Conservation (phyloP, 148 eudicot genomes). For the Silene latifolia region DNA sequence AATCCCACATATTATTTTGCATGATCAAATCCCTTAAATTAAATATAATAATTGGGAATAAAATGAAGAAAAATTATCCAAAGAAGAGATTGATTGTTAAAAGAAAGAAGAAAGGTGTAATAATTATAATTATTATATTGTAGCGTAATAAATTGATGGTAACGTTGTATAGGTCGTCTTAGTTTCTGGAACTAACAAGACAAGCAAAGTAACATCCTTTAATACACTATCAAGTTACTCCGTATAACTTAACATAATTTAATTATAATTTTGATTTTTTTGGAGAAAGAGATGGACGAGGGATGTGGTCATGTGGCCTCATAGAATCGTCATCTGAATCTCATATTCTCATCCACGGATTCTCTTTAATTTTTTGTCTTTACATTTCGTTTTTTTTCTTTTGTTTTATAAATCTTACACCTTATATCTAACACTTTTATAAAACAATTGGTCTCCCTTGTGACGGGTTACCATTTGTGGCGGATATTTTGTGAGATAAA, state of each 20-base stretch:
- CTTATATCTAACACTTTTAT: too few relatives aligned
- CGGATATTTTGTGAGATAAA: too few relatives aligned
- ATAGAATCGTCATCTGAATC: conserved; percentile 26
- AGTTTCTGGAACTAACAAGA: conserved; percentile 17
- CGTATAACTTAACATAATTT: too few relatives aligned
- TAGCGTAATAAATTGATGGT: not conserved
- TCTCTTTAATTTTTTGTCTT: not conserved
- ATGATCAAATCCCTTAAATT: not conserved
- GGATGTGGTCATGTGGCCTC: conserved; percentile 32
- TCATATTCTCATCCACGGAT: conserved; percentile 17
- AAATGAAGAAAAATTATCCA: not conserved
- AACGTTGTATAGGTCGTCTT: not conserved
- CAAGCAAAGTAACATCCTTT: conserved; percentile 13
- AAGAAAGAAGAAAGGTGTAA: not conserved
- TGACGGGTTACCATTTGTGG: too few relatives aligned
- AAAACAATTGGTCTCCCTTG: too few relatives aligned
- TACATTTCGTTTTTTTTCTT: too few relatives aligned
- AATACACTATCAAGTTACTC: not conserved
- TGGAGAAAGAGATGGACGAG: not conserved
- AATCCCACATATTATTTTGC: conserved; percentile 21
- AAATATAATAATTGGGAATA: not conserved
- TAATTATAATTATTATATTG: too few relatives aligned
- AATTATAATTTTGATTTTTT: too few relatives aligned
- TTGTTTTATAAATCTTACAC: too few relatives aligned
- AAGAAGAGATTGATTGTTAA: not conserved